Evolutionary conservation across 139 green algal species (phyloP), one percentile per base, ranked within the genome.

Genomic region (Chlorokybus atmophyticus): DNA sequence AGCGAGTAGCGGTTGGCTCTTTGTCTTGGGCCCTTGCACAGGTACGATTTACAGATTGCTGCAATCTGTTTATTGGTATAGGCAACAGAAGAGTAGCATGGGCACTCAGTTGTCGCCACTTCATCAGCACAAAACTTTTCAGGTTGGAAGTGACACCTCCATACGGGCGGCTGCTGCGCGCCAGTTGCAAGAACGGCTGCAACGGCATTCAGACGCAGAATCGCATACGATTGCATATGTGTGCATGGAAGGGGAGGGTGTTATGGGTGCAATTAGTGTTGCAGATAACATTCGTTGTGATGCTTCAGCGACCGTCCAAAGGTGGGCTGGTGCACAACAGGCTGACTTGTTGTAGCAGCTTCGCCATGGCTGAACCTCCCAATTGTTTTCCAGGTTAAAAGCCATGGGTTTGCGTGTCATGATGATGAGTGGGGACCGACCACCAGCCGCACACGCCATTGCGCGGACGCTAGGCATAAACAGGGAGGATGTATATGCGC

Each of bases 201-300:
- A 52, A 7, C 44, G 44, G 42, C 30, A 31, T 27, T 19, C 26
- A 7, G 25, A 26, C 26, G n/a, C 26, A 14, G n/a, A 47, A 4
- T 30, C 29, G 40, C 6, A 64, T n/a, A n/a, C 48, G 47, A 24
- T 67, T 29, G 76, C 88, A 26, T 86, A 74, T 64, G 77, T 93
- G 23, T 81, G 70, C 25, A 59, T 71, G 44, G 41, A 75, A 29
- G 78, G 78, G 5, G 30, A 39, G 4, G 81, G 82, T 26, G 2
- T 93, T 47, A 28, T 87, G 19, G 83, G 80, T 3, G 58, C 54
- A 1, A 60, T 93, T 40, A 48, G 50, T 10, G 68, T 91, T 25
- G 65, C 31, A 2, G 87, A 94, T 60, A 64, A 42, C 8, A 56
- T 93, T 41, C 61, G 85, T 14, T 29, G 61, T 4, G 87, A 91